Percentiles rank a stretch among this genome's conserved stretches.
Conservation (phyloP, 192 early-diverging fungal species). For the Dissophora globulifera region DNA sequence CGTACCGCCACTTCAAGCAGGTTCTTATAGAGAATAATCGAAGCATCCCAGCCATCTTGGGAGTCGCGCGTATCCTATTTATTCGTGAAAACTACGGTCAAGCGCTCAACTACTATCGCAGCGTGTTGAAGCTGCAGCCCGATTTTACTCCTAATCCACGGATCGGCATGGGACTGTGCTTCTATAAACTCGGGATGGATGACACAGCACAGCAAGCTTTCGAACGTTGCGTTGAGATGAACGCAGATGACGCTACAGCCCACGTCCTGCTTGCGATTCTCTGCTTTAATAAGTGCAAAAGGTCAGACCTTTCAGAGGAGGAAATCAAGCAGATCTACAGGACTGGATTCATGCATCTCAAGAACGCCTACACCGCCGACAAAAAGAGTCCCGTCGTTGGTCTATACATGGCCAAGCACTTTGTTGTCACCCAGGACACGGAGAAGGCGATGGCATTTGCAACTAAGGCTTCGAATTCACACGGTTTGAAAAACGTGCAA, state of each 20-base stretch:
- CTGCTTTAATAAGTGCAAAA: constrained; percentile 81
- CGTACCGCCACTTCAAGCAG: constrained; percentile 61
- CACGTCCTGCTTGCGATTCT: constrained; percentile 79
- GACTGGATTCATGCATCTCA: constrained; percentile 59
- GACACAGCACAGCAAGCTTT: constrained; percentile 78
- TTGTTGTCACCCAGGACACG: constrained; percentile 16
- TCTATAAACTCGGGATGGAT: constrained; percentile 74
- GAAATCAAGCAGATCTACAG: constrained; percentile 57
- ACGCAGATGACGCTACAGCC: constrained; percentile 75
- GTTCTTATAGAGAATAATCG: constrained; percentile 58
- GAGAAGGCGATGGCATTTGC: constrained; percentile 49
- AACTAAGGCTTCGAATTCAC: constrained; percentile 34
- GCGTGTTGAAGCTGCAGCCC: constrained; percentile 70
- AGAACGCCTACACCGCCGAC: constrained; percentile 61
- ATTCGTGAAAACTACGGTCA: constrained; percentile 68
- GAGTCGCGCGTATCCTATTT: constrained; percentile 72
- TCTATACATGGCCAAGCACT: constrained; percentile 48
- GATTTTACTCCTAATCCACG: constrained; percentile 73
- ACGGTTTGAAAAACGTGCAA: constrained; percentile 45
- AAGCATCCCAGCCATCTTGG: constrained; percentile 70
- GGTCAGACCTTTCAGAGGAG: constrained; percentile 42
- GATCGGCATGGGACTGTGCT: constrained; percentile 90
- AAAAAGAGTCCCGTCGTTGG: constrained; percentile 65
- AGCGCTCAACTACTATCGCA: constrained; percentile 83
- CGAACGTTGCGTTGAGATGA: constrained; percentile 71